Evolutionary conservation across 495 filamentous ascomycete species (phyloP), one percentile per base, ranked within the genome.

Genomic region (Chaetomidium leptoderma): DNA sequence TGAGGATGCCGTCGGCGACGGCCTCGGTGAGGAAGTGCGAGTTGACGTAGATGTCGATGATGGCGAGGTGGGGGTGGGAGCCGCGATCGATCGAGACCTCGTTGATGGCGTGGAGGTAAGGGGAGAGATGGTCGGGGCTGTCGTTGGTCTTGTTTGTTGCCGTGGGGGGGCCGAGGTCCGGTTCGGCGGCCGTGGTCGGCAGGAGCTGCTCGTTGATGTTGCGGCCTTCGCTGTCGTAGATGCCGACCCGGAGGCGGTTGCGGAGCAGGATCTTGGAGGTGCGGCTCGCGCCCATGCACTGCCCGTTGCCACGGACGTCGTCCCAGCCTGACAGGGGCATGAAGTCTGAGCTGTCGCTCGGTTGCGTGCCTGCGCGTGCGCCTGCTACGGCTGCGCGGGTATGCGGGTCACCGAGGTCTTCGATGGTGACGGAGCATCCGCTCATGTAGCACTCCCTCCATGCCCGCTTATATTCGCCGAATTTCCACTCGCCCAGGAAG

Each of bases 401-500:
- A 61, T 80, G 78, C 2, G 76, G 76, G 33, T 65, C 71, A 17
- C 65, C 71, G 21, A 73, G 66, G 42, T 76, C 78, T 44, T 71
- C 66, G 24, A 73, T 70, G 0, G 68, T 75, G 23, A 81, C 84
- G 17, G 76, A 77, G 42, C 90, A 85, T 9, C 91, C 91, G 58
- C 88, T 92, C 88, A 95, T 92, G 72, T 93, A 96, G 26, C 93
- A 88, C 67, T 96, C 91, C 26, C 90, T 79, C 73, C 93, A 96
- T 0, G 92, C 93, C 24, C 87, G 80, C 66, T 92, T 92, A 69
- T 91, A 88, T 62, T 97, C 92, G 11, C 78, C 76, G 70, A 97
- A 97, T 61, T 91, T 92, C 91, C 92, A 97, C 72, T 97, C 93
- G 33, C 92, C 92, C 17, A 98, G 76, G 60, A 98, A 98, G 0